Base-by-base conservation (phyloP, 306 rosid species). In the Cicer chorassanicum region DNA sequence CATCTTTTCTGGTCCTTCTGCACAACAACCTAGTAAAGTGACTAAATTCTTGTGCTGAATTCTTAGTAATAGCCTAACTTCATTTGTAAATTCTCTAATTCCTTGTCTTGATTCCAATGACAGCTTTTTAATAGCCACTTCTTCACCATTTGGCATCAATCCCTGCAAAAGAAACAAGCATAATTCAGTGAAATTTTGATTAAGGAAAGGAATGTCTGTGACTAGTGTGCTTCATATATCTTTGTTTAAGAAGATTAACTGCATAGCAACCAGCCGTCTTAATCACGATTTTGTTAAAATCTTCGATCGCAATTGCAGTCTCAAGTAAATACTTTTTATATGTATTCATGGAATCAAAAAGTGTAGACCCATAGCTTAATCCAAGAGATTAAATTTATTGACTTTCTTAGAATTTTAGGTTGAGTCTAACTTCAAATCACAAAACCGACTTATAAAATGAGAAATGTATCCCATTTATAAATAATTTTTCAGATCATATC, bases 1-100 rank as follows among this genome's bases (percentile, higher is more conserved):
- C 97, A 93, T 93, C 84, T 93, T 93, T 79, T 93, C 97, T 15
- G 96, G 92, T 51, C 96, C 98, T 88, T 93, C 96, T 10, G 86
- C 86, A 74, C 97, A 93, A 45, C 98, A 93, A 24, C 98, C 98
- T 13, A 88, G 55, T 57, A 93, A 79, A 3, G 60, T 85, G 44
- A 93, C 96, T 85, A 93, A 78, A 81, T 93, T 91, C 78, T 81
- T 87, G 84, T 93, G 98, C 87, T 93, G 98, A 80, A 87, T 73
- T 84, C 65, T 89, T 7, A 91, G 88, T 67, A 93, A 77, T 78
- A 93, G 84, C 74, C 78, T 84, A 73, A 91, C 92, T 84, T 93
- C 98, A 68, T 93, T 93, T 16, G 88, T 91, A 76, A 93, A 93
- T 78, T 93, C 97, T 74, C 70, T 85, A 80, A 82, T 46, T 74